Evolutionary conservation across 2,329 filamentous ascomycete genomes (phyloP), one percentile per base, ranked within the genome.

Genomic region (Epicoccum sorghinum): DNA sequence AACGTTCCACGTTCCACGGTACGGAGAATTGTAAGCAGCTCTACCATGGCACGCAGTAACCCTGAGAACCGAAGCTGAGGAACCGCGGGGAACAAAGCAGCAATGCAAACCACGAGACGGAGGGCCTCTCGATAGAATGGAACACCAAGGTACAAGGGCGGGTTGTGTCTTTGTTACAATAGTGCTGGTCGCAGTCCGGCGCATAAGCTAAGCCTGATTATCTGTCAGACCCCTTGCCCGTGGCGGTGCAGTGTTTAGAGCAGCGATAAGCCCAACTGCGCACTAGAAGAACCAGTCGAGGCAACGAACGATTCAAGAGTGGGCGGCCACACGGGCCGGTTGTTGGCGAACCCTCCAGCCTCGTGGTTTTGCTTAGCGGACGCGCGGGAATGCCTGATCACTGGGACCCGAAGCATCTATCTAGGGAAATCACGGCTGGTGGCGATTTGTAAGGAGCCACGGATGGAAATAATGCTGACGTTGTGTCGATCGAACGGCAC

Each of bases 111-210:
- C 35, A 33, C 6, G 30, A 12, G n/a, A 23, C n/a, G 46, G 40
- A 45, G 52, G 52, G 42, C 35, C 52, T 46, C 30, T 55, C 52
- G 25, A 55, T 55, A 55, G 46, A 30, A 7, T 24, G 52, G 52
- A 46, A 55, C 36, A 50, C 52, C 52, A 50, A 44, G 36, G 14
- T 24, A 35, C 47, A 50, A 55, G 46, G 52, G 41, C 29, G 29
- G 18, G 37, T 18, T 18, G 3, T 47, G 33, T 46, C 47, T 39
- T 50, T 55, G 42, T 55, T 43, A 32, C 8, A 32, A 43, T 50
- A 42, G 46, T 29, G 41, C 22, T 43, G 37, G 37, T 32, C 46
- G 14, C 13, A 42, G 30, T 14, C 7, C 32, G 40, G 51, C 25
- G 44, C n/a, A n/a, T 8, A 24, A 12, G 33, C 44, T 43, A 50